Base-by-base conservation (phyloP, 352 stramenopile genomes). In the Phytophthora chlamydospora region DNA sequence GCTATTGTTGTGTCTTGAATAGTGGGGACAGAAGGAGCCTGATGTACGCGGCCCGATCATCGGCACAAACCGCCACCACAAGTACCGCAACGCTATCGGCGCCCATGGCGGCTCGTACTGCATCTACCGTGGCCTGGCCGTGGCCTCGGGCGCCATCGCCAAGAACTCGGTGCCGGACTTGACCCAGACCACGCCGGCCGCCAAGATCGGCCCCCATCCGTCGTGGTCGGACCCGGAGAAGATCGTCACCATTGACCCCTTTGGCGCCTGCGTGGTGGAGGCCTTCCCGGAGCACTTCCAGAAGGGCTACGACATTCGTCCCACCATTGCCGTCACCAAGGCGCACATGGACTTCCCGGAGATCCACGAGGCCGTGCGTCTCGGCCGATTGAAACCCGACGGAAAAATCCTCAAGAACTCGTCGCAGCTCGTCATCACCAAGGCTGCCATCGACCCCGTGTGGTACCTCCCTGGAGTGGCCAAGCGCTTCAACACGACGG, bases 341-440 rank as follows among this genome's bases (percentile, higher is more conserved):
- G 98, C 98, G 0, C 98, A 99, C 80, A 99, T 99, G 88, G 97
- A 99, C 52, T 75, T 99, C n/a, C 97, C 97, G 0, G 98, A 99
- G 80, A 98, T 99, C 66, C 90, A 98, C 14, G 97, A 99, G 58
- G 95, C 96, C 0, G 62, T 99, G 8, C 83, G 89, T 31, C 67
- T 94, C 16, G 95, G 95, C 17, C 81, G 97, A n/a, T 74, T 99
- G 7, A 96, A 96, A 50, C 90, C 97, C 0, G 98, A 99, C 68
- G 97, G 97, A 21, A 98, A 98, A 75, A 98, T 98, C 51, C 72
- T 98, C 27, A 97, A 93, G 64, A 77, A 87, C 11, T 90, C 89
- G 24, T 90, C 85, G 33, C 93, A 98, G 66, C 80, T 96, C 40
- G 85, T 97, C 48, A 96, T 98, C 54, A 98, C 92, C 6, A 98